Conservation (phyloP, 2,329 filamentous ascomycete genomes). For the Cadophora malorum region DNA sequence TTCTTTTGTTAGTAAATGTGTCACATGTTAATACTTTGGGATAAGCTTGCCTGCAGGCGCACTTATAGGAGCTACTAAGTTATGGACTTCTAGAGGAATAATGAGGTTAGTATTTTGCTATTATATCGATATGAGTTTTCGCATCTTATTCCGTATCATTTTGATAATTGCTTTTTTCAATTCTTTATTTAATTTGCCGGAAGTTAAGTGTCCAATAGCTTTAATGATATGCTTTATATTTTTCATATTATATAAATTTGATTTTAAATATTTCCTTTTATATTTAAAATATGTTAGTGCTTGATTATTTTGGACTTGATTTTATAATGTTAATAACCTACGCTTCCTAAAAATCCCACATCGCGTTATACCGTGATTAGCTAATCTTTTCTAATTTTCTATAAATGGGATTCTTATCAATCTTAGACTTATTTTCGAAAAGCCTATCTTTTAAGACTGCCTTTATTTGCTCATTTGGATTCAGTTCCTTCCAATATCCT, state of each 20-base stretch:
- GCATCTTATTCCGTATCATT: constrained; percentile 23
- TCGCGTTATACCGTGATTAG: background rate
- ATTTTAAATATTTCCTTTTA: constrained; percentile 34
- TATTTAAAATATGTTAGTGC: constrained; percentile 34
- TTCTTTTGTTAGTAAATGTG: constrained; percentile 31
- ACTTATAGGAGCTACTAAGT: constrained; percentile 34
- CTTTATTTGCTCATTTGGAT: background rate
- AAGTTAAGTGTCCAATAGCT: constrained; percentile 30
- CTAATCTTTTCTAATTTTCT: background rate
- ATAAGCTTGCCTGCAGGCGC: constrained; percentile 22
- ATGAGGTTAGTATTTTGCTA: constrained; percentile 16
- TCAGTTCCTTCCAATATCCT: background rate
- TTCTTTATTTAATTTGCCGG: constrained; percentile 27
- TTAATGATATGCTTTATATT: constrained; percentile 35
- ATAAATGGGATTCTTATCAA: background rate
- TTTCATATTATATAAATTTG: constrained; percentile 32
- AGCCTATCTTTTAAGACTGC: background rate
- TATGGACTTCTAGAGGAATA: constrained; percentile 32
- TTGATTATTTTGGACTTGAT: constrained; percentile 25
- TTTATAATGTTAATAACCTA: background rate
- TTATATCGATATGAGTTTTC: constrained; percentile 21
- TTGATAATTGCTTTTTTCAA: constrained; percentile 17
- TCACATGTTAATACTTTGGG: constrained; percentile 31
- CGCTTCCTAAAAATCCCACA: background rate
- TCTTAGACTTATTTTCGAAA: background rate